Conservation (phyloP, 2,329 filamentous ascomycete genomes). For the Corinectria fuckeliana region DNA sequence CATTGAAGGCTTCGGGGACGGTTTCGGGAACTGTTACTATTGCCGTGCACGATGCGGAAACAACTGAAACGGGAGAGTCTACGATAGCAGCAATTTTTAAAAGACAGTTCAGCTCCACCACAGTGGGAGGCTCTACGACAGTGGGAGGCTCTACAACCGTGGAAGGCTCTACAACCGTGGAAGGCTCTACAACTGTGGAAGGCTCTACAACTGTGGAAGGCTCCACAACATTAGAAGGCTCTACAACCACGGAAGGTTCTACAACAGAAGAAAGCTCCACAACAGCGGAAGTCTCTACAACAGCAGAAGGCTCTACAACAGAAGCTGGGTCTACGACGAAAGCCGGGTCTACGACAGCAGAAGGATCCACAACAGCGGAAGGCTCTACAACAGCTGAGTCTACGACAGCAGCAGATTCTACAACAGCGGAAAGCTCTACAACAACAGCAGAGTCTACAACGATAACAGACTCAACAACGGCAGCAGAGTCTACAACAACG, state of each 20-base stretch:
- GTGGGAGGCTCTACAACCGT: no score
- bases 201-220: no score
- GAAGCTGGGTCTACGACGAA: no score
- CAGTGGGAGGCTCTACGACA: no score
- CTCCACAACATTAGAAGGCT: no score
- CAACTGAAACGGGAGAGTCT: neutral
- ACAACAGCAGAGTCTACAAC: neutral
- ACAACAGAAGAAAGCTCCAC: no score
- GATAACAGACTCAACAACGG: neutral
- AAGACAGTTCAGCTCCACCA: no score
- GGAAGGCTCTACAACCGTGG: neutral
- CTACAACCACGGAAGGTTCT: no score
- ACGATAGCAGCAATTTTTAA: neutral
- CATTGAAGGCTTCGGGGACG: conserved; percentile 21
- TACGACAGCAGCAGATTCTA: no score
- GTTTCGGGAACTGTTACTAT: conserved; percentile 23
- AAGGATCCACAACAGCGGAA: neutral
- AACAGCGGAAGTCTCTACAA: neutral
- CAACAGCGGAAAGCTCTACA: no score
- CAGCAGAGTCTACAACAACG: neutral
- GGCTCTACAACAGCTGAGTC: neutral
- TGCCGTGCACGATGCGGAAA: no score
- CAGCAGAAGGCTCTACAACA: neutral
- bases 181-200: neutral
- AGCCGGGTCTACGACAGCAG: no score